phyloP scores from a whole-genome alignment of 352 stramenopile genomes.

The Phytophthora uliginosa region DNA sequence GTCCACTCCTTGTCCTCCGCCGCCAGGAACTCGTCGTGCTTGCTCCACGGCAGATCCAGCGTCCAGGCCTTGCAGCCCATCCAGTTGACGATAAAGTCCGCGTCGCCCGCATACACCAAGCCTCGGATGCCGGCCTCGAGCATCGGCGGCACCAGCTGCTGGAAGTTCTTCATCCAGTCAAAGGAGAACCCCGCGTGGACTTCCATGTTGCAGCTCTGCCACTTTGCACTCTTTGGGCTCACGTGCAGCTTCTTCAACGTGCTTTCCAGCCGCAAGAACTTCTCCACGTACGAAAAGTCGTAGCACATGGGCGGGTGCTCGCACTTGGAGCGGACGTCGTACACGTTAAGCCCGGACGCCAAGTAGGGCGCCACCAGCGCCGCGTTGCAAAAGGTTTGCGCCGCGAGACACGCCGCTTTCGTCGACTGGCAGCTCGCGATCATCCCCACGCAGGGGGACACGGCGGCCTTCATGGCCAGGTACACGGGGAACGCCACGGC shows the following conservation, averaged over 20 bases:
- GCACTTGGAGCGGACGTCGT: constrained; percentile 95
- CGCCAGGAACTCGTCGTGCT: constrained; percentile 61
- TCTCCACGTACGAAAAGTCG: constrained; percentile 94
- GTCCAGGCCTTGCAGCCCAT: constrained; percentile 98
- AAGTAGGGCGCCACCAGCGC: constrained; percentile 74
- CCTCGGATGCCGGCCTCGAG: constrained; percentile 92
- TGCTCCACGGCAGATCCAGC: constrained; percentile 93
- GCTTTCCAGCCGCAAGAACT: constrained; percentile 85
- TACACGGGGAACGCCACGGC: constrained; percentile 72
- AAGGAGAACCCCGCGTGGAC: constrained; percentile 94
- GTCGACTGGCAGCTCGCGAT: constrained; percentile 91
- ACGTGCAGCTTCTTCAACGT: constrained; percentile 93
- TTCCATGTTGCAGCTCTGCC: constrained; percentile 96
- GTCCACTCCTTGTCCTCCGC: constrained; percentile 70
- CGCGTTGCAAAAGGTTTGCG: constrained; percentile 93
- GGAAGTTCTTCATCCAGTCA: constrained; percentile 99
- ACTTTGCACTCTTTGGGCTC: constrained; percentile 80
- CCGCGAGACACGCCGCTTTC: constrained; percentile 79
- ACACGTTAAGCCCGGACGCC: constrained; percentile 72
- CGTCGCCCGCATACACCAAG: constrained; percentile 97
- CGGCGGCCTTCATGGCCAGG: constrained; percentile 70
- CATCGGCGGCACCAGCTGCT: constrained; percentile 92
- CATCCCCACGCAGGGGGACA: constrained; percentile 72
- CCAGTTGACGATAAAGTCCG: constrained; percentile 99
- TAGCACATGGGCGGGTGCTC: constrained; percentile 94